These are phyloP conservation scores for Cystobasidiopsis lactophilus DNA, from an alignment of 768 basidiomycete species.

Conservation along the genomic window DNA sequence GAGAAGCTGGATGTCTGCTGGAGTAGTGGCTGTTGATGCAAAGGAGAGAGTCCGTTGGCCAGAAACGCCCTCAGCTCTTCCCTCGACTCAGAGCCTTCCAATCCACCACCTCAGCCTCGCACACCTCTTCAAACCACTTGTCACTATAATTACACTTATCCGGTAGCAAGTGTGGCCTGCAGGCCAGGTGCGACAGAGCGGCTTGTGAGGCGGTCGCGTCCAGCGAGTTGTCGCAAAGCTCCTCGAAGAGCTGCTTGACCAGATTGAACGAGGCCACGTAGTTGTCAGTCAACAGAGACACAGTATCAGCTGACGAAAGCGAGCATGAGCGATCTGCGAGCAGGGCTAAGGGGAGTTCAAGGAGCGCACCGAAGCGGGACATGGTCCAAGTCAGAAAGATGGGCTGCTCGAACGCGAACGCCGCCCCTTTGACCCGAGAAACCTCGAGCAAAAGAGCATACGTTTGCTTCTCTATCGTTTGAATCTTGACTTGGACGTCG, in stretches of 20 bases:
- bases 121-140: neutral
- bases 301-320: neutral
- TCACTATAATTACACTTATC: neutral
- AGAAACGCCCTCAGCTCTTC: too few species aligned
- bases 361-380: neutral
- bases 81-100: too few species aligned
- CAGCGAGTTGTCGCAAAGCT: neutral
- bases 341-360: neutral
- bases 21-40: too few species aligned
- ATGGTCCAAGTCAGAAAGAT: neutral
- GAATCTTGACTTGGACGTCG: neutral
- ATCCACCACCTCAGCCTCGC: neutral
- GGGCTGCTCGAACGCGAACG: neutral
- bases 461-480: neutral
- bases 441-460: neutral
- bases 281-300: neutral
- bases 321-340: neutral
- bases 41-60: too few species aligned
- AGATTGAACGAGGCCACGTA: neutral
- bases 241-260: neutral
- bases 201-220: neutral
- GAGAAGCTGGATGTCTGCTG: too few species aligned
- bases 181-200: neutral
- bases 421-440: neutral
- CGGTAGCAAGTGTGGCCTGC: neutral